Evolutionary conservation across 1,139 yeast species (phyloP).

Genomic region (Saccharomyces hybrid): DNA sequence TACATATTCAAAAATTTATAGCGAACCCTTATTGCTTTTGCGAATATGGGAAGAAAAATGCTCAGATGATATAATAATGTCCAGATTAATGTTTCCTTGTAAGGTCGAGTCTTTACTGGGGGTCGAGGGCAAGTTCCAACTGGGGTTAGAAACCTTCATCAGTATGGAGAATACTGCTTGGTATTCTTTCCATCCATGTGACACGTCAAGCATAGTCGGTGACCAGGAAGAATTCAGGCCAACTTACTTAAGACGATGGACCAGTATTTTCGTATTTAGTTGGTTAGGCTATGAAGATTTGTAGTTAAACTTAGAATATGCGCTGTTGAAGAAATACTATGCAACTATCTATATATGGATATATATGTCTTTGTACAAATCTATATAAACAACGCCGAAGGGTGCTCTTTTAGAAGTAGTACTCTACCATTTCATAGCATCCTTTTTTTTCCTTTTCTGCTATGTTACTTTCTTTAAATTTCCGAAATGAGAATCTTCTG

Average conservation of each 20-base stretch:
- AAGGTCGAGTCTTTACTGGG: slow-evolving; percentile 5
- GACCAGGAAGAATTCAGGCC: slow-evolving; percentile 2
- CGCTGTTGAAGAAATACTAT: not conserved
- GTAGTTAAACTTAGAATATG: not conserved
- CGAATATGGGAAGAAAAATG: slow-evolving; percentile 13
- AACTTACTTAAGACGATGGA: slow-evolving; percentile 22
- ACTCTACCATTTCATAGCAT: not conserved
- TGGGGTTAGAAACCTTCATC: slow-evolving; percentile 9
- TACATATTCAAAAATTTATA: slow-evolving; percentile 13
- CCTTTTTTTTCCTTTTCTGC: not conserved
- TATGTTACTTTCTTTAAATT: not conserved
- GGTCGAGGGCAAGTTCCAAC: slow-evolving; percentile 4
- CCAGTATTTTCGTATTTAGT: slow-evolving; percentile 17
- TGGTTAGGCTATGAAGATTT: slow-evolving; percentile 23
- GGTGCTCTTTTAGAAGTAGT: not conserved
- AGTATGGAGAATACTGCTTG: slow-evolving; percentile 11
- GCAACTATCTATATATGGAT: not conserved
- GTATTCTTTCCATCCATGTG: slow-evolving; percentile 28
- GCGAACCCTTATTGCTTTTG: slow-evolving; percentile 19
- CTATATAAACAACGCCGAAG: not conserved
- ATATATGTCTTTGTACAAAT: not conserved
- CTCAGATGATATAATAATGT: not conserved
- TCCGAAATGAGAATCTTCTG: slow-evolving; percentile 3
- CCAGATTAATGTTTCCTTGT: slow-evolving; percentile 5
- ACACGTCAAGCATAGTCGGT: slow-evolving; percentile 24